Evolutionary conservation across 768 basidiomycete genomes (phyloP), one percentile per base, ranked within the genome.

Genomic region (Vararia minispora): DNA sequence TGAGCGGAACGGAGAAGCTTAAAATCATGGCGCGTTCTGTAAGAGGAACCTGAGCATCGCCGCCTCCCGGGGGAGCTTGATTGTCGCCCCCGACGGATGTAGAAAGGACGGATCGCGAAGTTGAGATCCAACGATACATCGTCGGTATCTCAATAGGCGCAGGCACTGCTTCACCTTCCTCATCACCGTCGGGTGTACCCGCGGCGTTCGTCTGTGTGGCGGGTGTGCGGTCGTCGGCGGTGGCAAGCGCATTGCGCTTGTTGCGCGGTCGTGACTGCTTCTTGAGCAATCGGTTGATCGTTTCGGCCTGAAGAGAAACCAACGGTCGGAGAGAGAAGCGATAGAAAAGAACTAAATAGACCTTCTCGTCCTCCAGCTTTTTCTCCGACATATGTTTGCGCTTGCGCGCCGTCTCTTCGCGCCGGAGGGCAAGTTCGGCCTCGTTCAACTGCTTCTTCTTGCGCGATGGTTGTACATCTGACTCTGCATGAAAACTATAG

Each of bases 281-380:
- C 56, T 87, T 87, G 35, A 91, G 70, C 11, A 91, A 68, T 20
- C 88, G 79, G 49, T 89, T 89, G 56, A 91, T 90, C 0, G 88
- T 90, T 51, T 90, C 88, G 17, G 76, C 76, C 83, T 88, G 48
- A 14, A 10, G 16, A 4, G 2, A 13, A 36, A 3, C 17, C 1
- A 13, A 41, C 1, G 9, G 16, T 26, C 10, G 12, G 31, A 16
- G n/a, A n/a, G n/a, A n/a, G n/a, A n/a, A n/a, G n/a, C 23, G 28
- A 22, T 10, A 9, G 41, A 27, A 25, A 17, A 11, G 12, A 20
- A 28, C 45, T 35, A 37, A 34, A 14, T n/a, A 9, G 25, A 78
- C 86, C 73, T 85, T 87, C 58, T 88, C 86, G 41, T 88, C 84
- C 52, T 86, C 82, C 3, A 87, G 64, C 57, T 82, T 84, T 62